Conservation (phyloP, 176 grass and related monocot species). For the Zizania latifolia region DNA sequence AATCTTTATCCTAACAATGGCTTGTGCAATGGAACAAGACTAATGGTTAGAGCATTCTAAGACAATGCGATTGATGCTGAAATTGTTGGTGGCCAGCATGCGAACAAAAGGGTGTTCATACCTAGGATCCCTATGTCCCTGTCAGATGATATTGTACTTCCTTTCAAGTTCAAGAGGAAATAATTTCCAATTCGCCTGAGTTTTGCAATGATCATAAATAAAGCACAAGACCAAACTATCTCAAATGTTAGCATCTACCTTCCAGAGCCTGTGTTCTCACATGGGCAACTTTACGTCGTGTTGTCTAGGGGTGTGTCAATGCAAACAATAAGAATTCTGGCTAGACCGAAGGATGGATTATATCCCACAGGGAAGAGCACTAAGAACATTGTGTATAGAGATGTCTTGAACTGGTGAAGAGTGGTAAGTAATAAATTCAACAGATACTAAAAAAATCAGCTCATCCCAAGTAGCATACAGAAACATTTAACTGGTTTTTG, state of each 20-base stretch:
- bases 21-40: background rate
- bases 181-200: background rate
- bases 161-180: background rate
- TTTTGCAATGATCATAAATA: background rate
- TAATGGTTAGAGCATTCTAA: background rate
- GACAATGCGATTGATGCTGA: background rate
- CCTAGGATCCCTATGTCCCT: background rate
- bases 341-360: background rate
- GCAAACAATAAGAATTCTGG: background rate
- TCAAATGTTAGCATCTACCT: too few relatives aligned
- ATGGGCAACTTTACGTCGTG: background rate
- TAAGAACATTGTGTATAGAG: too few relatives aligned
- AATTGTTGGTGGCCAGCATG: background rate
- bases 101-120: background rate
- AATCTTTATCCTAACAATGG: background rate
- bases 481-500: too few relatives aligned
- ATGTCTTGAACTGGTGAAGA: too few relatives aligned
- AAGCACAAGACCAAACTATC: background rate
- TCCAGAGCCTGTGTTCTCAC: background rate
- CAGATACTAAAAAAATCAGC: too few relatives aligned
- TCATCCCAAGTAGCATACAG: too few relatives aligned
- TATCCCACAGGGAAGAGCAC: too few relatives aligned
- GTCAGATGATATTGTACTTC: background rate
- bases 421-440: too few relatives aligned
- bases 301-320: background rate